Conservation (phyloP, 1,284 basidiomycete genomes). For the Pseudozyma sp. region DNA sequence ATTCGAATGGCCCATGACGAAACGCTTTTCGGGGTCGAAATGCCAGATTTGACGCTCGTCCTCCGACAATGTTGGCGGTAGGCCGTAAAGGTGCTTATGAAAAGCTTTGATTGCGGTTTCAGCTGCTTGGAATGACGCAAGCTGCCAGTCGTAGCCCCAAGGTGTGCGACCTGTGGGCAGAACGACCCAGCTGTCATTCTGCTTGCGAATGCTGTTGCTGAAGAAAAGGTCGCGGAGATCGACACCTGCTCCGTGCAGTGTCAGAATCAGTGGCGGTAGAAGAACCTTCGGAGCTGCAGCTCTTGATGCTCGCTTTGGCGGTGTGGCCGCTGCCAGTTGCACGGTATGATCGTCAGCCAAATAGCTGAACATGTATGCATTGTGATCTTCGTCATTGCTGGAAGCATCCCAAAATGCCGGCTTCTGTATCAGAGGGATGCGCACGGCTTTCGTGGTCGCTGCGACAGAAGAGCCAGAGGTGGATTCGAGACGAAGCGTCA, state of each 20-base stretch:
- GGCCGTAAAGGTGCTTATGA: constrained; percentile 63
- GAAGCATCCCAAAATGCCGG: constrained; percentile 26
- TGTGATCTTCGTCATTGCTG: constrained; percentile 19
- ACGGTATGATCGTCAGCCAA: constrained; percentile 18
- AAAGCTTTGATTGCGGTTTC: constrained; percentile 73
- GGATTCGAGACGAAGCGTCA: constrained; percentile 1
- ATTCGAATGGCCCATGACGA: constrained; percentile 88
- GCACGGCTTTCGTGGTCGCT: constrained; percentile 9
- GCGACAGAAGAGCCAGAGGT: background rate
- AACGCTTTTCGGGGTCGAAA: constrained; percentile 69
- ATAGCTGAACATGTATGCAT: constrained; percentile 36
- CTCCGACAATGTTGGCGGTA: constrained; percentile 18
- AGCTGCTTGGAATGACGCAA: constrained; percentile 78
- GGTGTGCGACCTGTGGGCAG: constrained; percentile 74
- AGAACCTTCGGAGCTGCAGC: background rate
- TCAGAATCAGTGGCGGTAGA: constrained; percentile 74
- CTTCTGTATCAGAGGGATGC: constrained; percentile 15
- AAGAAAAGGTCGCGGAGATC: constrained; percentile 70
- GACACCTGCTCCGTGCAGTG: constrained; percentile 85
- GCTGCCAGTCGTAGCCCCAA: constrained; percentile 87
- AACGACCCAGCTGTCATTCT: constrained; percentile 77
- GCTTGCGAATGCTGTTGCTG: constrained; percentile 74
- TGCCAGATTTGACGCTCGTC: constrained; percentile 22
- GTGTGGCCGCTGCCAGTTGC: constrained; percentile 47
- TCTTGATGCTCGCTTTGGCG: constrained; percentile 9